Evolutionary conservation across 805 yeast species (phyloP), one percentile per base, ranked within the genome.

Genomic region (Isabelozyma pseudorhagii): DNA sequence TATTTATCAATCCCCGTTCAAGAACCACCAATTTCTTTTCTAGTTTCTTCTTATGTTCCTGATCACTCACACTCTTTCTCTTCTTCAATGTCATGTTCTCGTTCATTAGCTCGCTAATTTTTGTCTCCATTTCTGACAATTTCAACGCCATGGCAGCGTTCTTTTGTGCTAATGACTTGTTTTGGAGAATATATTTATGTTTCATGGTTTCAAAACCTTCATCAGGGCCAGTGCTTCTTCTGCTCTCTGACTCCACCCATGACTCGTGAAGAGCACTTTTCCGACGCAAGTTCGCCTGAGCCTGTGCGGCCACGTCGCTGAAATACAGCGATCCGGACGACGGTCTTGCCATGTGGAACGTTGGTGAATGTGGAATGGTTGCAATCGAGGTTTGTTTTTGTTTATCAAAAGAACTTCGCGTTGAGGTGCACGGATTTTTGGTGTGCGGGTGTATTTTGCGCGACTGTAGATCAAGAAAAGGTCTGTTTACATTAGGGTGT

Each of bases 151-250:
- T 67, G 18, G 72, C 61, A 3, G 85, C 77, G 60, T 83, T 84
- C 45, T 77, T 79, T 52, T 75, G 80, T 0, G 89, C 89, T 27
- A 87, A 64, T n/a, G 78, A 75, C 47, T 72, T 73, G 63, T 86
- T 86, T 57, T 81, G 85, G n/a, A 60, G 61, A 5, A 62, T 45
- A 47, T 70, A 75, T 43, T 65, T 58, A 65, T 75, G 45, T 54
- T 60, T 41, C 57, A 58, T 49, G 61, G 63, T 9, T 57, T 63
- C 48, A 53, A 53, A 11, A 8, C 48, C 46, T 38, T 14, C 17
- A 11, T 38, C 21, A 8, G 40, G 21, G 15, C 10, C 21, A 8
- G 15, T 9, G 40, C 21, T 38, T 38, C 15, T 14, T 6, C 10
- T 38, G 13, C 5, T 11, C 15, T 38, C 14, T 11, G 10, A 5